Base-by-base conservation (phyloP, 1,284 basidiomycete genomes). In the Trichosporon sp. region DNA sequence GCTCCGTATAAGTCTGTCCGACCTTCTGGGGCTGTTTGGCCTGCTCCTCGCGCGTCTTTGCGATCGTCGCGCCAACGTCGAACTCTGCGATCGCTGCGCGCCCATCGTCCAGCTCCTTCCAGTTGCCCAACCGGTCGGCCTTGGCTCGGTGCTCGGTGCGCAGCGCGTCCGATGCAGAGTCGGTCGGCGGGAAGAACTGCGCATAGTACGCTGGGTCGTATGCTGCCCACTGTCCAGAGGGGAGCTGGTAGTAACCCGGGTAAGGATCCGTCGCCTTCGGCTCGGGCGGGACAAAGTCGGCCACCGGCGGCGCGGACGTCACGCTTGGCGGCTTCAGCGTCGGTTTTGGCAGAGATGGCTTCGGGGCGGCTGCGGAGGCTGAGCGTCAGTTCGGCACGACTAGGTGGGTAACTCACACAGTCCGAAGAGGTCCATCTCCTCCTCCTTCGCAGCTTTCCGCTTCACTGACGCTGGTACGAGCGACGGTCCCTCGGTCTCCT, bases 221-320 rank as follows among this genome's bases (percentile, higher is more conserved):
- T 0, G 88, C 86, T 25, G 86, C 87, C 88, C 91, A 94, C 58
- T 83, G 74, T 10, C 91, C 91, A 1, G 88, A 88, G 0, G 91
- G 90, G 27, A 89, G 84, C 67, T 88, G 86, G 77, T 95, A 94
- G 80, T 93, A 95, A 2, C 92, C 92, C 2, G 92, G 92, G 77
- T 93, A 92, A 19, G 86, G 85, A 74, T 94, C 92, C 21, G 83
- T 81, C 0, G 86, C 83, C 4, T 86, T 88, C 0, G 92, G 92
- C 61, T 87, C 85, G 0, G 91, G 91, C 0, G 89, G 87, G 37
- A 85, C 82, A 72, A 88, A 92, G 58, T 88, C 87, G 14, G 74
- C 68, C 2, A 78, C 77, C 7, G 70, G 60, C 0, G 79, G 78
- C 1, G 79, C 79, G 5, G 79, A 77, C 16, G 65, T 61, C 23